Base-by-base conservation (phyloP, 495 filamentous ascomycete genomes). In the Lophiostoma macrostomum region DNA sequence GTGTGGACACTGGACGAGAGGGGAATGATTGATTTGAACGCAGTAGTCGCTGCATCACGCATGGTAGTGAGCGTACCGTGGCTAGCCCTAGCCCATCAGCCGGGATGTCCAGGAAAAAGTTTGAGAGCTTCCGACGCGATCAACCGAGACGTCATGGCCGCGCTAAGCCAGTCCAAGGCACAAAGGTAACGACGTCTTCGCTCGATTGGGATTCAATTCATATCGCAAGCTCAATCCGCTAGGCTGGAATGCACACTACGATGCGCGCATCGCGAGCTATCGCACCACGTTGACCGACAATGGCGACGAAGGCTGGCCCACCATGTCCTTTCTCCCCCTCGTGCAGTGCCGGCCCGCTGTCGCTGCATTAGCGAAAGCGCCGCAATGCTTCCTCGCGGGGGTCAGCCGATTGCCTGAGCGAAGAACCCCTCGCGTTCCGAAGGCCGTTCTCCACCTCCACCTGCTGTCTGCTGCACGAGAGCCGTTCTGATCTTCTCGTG, bases 341-440 rank as follows among this genome's bases (percentile, higher is more conserved):
- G 14, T 36, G 30, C 31, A 24, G 11, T n/a, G n/a, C 38, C 28
- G 19, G 36, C 39, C 53, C 39, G 53, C 45, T 19, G 19, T 37
- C 38, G 40, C 22, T 23, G 53, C 53, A 43, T 50, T 30, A 50
- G 53, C 53, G 45, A 44, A 5, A 24, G 46, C 53, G 45, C 45
- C 53, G 39, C 45, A 13, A 44, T 13, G 7, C 28, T 30, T 41
- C 14, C 18, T n/a, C n/a, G n/a, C n/a, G n/a, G n/a, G n/a, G n/a
- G n/a, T n/a, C n/a, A n/a, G n/a, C n/a, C n/a, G n/a, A n/a, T n/a
- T n/a, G n/a, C n/a, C n/a, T n/a, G n/a, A n/a, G n/a, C n/a, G n/a
- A n/a, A n/a, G n/a, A n/a, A n/a, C n/a, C n/a, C n/a, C n/a, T n/a
- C n/a, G n/a, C n/a, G n/a, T n/a, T n/a, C n/a, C n/a, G n/a, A n/a